Evolutionary conservation across 169 alveolate species (phyloP).

Genomic region (Eimeria maxima): DNA sequence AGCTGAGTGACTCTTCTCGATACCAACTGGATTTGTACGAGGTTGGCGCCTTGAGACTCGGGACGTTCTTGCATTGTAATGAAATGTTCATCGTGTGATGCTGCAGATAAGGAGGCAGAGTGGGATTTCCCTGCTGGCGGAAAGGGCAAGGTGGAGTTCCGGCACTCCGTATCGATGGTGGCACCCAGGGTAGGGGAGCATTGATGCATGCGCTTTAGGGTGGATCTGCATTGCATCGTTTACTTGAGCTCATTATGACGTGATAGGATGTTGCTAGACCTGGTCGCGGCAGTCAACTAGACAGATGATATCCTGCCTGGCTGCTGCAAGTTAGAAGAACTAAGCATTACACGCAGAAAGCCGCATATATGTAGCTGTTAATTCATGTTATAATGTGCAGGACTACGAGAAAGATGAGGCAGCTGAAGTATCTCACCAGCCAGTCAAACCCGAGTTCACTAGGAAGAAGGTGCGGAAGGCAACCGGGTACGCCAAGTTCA

Average conservation of each 20-base stretch:
- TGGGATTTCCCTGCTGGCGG: conserved; percentile 80
- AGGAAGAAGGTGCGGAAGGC: conserved; percentile 82
- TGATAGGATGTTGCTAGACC: not conserved
- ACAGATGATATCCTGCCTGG: not conserved
- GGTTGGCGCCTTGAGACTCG: not conserved
- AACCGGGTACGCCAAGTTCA: conserved; percentile 80
- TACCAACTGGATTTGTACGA: too few species aligned
- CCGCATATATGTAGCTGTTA: not conserved
- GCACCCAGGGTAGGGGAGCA: conserved; percentile 41
- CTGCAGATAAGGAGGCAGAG: conserved; percentile 80
- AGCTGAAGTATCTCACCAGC: conserved; percentile 64
- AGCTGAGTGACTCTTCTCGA: too few species aligned
- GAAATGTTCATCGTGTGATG: not conserved
- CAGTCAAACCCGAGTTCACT: conserved; percentile 78
- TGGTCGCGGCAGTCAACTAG: not conserved
- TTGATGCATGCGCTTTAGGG: not conserved
- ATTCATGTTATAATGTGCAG: conserved; percentile 4
- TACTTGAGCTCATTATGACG: not conserved
- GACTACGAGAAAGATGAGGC: conserved; percentile 50
- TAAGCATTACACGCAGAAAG: not conserved
- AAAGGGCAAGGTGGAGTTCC: conserved; percentile 81
- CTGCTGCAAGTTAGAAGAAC: not conserved
- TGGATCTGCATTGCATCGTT: not conserved
- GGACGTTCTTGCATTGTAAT: not conserved
- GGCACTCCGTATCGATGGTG: conserved; percentile 66